phyloP scores from a whole-genome alignment of 345 rosid genomes.

The Eucalyptus sp. region DNA sequence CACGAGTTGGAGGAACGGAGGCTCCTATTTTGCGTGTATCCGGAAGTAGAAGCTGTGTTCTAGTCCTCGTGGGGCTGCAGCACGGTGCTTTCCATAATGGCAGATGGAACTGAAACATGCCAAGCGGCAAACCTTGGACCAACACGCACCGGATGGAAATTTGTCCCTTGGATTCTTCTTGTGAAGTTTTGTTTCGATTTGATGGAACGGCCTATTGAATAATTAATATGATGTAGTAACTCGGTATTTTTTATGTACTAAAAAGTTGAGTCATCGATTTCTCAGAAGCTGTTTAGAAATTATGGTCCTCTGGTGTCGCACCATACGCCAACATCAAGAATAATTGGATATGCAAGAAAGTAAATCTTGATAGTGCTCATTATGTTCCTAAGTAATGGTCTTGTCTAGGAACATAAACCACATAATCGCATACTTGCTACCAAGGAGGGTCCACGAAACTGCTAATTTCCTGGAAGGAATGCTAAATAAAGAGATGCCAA shows the following conservation, averaged over 20 bases:
- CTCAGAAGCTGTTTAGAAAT: neutral
- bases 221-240: neutral
- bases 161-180: neutral
- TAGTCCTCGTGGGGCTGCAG: neutral
- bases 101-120: neutral
- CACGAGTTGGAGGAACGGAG: neutral
- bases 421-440: neutral
- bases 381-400: neutral
- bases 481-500: neutral
- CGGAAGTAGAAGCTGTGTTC: neutral
- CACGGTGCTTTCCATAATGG: neutral
- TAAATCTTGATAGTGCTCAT: neutral
- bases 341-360: neutral
- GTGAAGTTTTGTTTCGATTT: neutral
- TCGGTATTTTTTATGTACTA: no score
- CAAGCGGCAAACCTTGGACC: neutral
- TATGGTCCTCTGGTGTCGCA: no score
- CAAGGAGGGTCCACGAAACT: neutral
- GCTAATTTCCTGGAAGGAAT: neutral
- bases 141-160: neutral
- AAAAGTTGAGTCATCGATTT: neutral
- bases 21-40: neutral
- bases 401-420: neutral
- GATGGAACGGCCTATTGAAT: neutral
- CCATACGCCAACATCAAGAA: neutral